Evolutionary conservation across 2,329 filamentous ascomycete species (phyloP).

Genomic region (Ophiocordyceps camponoti-saundersi): DNA sequence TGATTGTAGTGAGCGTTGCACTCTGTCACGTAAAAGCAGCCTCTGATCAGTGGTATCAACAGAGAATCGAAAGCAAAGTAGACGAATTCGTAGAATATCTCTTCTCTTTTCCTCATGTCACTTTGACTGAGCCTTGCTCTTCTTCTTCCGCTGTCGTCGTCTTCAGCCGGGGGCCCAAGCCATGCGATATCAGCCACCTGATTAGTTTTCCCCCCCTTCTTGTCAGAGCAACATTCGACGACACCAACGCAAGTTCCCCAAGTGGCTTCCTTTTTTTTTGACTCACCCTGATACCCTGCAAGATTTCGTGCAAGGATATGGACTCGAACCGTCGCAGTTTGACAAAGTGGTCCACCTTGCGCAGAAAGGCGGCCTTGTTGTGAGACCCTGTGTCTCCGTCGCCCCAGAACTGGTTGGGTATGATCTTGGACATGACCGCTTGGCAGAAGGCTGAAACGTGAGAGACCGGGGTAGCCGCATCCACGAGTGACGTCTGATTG

Average conservation of each 20-base stretch:
- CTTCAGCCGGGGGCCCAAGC: constrained; percentile 42
- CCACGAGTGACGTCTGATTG: constrained; percentile 31
- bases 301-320: constrained; percentile 60
- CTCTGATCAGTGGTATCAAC: constrained; percentile 68
- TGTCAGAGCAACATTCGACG: too few relatives aligned
- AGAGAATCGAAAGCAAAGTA: constrained; percentile 92
- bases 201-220: too few relatives aligned
- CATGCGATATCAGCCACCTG: constrained; percentile 55
- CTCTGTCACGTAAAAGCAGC: constrained; percentile 90
- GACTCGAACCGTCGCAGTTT: constrained; percentile 65
- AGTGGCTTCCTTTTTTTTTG: constrained; percentile 5
- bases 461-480: constrained; percentile 47
- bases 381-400: constrained; percentile 27
- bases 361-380: constrained; percentile 47
- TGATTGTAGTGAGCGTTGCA: constrained; percentile 64
- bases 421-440: constrained; percentile 51
- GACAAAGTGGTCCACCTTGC: constrained; percentile 62
- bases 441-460: constrained; percentile 78
- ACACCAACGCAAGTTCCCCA: too few relatives aligned
- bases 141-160: constrained; percentile 7
- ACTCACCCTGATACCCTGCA: constrained; percentile 56
- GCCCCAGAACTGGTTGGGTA: constrained; percentile 67
- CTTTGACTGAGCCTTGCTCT: constrained; percentile 46
- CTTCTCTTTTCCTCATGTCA: constrained; percentile 57
- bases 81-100: constrained; percentile 70